phyloP scores from a whole-genome alignment of 768 basidiomycete species.

The Podaxis mareebaensis region DNA sequence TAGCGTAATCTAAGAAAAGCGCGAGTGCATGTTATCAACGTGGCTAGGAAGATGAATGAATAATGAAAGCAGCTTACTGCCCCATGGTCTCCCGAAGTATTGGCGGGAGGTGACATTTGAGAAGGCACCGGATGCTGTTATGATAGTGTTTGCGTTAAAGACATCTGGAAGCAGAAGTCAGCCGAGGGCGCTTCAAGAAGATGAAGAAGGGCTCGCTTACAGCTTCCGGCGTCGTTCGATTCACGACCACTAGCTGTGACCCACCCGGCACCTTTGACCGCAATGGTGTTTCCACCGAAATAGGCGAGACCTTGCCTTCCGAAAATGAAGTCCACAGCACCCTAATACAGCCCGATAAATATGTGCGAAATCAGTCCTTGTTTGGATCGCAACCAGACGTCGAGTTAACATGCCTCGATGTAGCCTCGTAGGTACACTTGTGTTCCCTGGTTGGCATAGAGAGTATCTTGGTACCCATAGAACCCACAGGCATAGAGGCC shows the following conservation, averaged over 20 bases:
- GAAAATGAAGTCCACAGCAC: conserved; percentile 53
- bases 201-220: conserved; percentile 30
- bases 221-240: conserved; percentile 44
- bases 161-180: conserved; percentile 30
- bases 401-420: conserved; percentile 40
- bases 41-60: not conserved
- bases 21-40: not conserved
- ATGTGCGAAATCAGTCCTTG: not conserved
- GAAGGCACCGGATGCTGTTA: conserved; percentile 40
- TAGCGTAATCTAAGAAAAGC: conserved; percentile 37
- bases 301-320: conserved; percentile 44
- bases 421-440: conserved; percentile 49
- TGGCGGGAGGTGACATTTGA: conserved; percentile 36
- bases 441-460: conserved; percentile 45
- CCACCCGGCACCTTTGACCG: conserved; percentile 41
- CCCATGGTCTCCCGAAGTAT: conserved; percentile 52
- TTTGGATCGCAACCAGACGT: not conserved
- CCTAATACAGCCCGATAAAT: conserved; percentile 27
- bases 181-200: not conserved
- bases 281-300: conserved; percentile 52
- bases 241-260: conserved; percentile 51
- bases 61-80: conserved; percentile 30
- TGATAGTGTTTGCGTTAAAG: conserved; percentile 44
- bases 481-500: conserved; percentile 48
- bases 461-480: conserved; percentile 49